Conservation (phyloP, 1,284 basidiomycete genomes). For the Tylopilus orsonianus region DNA sequence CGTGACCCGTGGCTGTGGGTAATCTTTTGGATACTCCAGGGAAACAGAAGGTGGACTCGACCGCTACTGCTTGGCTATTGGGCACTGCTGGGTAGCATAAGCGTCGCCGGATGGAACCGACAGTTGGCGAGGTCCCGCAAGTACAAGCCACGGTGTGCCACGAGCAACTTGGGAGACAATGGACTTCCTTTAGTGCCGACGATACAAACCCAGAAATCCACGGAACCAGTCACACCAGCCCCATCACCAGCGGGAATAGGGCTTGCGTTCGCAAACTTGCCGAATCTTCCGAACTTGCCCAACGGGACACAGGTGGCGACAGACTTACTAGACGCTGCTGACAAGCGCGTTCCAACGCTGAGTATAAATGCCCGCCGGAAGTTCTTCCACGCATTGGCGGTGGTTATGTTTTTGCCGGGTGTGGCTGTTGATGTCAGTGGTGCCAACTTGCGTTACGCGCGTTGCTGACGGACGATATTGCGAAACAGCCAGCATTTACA, state of each 20-base stretch:
- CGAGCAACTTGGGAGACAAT: constrained; percentile 33
- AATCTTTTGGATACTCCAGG: constrained; percentile 73
- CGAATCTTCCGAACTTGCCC: constrained; percentile 50
- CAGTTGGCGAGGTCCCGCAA: constrained; percentile 77
- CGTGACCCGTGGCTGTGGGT: constrained; percentile 92
- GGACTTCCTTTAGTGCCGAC: constrained; percentile 30
- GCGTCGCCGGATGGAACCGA: constrained; percentile 91
- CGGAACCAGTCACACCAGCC: constrained; percentile 24
- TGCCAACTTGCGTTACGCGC: constrained; percentile 13
- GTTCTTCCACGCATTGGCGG: constrained; percentile 95
- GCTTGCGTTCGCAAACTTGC: constrained; percentile 53
- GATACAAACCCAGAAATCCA: constrained; percentile 24
- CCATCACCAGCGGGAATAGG: constrained; percentile 35
- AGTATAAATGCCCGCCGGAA: constrained; percentile 94
- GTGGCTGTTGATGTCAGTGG: constrained; percentile 86
- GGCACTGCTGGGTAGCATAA: constrained; percentile 76
- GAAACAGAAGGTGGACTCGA: constrained; percentile 80
- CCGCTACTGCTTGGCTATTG: constrained; percentile 83
- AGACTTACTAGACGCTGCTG: constrained; percentile 82
- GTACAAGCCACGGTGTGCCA: constrained; percentile 51
- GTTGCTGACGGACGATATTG: constrained; percentile 18
- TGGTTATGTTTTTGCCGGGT: constrained; percentile 95
- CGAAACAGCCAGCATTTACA: constrained; percentile 85
- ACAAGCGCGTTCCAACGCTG: constrained; percentile 86
- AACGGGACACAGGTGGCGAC: constrained; percentile 69